phyloP scores from a whole-genome alignment of 2,329 filamentous ascomycete species.

The Chaetomiaceae sp. region DNA sequence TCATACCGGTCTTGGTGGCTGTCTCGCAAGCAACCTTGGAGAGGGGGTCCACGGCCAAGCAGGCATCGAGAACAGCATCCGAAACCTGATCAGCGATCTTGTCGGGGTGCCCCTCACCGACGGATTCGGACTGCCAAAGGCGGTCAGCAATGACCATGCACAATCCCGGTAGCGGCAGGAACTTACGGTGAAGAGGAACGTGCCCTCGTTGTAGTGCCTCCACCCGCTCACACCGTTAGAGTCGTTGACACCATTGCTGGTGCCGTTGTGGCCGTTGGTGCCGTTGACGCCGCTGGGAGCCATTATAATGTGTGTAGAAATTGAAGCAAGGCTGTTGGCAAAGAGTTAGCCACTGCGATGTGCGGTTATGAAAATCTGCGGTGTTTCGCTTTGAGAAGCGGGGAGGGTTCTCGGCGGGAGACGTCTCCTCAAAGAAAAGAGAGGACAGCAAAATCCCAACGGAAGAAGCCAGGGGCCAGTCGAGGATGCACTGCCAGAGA shows the following conservation, averaged over 20 bases:
- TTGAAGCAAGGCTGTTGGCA: conserved; percentile 2
- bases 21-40: conserved; percentile 99
- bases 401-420: neutral
- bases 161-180: neutral
- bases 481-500: too few relatives aligned
- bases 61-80: conserved; percentile 97
- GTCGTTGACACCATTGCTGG: too few relatives aligned
- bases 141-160: conserved; percentile 19
- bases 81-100: conserved; percentile 99
- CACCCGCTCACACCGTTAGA: conserved; percentile 36
- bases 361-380: neutral
- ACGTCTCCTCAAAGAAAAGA: neutral
- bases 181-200: conserved; percentile 77
- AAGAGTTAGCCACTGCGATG: conserved; percentile 13
- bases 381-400: neutral
- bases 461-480: neutral
- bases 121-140: conserved; percentile 66
- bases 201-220: conserved; percentile 58
- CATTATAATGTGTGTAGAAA: conserved; percentile 48
- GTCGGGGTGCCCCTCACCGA: conserved; percentile 87
- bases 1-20: conserved; percentile 98
- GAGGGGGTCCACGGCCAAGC: conserved; percentile 86
- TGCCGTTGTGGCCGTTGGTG: conserved; percentile 48
- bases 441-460: neutral
- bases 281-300: conserved; percentile 21